Evolutionary conservation across 495 filamentous ascomycete genomes (phyloP).

Genomic region (Aeminium ludgeri): DNA sequence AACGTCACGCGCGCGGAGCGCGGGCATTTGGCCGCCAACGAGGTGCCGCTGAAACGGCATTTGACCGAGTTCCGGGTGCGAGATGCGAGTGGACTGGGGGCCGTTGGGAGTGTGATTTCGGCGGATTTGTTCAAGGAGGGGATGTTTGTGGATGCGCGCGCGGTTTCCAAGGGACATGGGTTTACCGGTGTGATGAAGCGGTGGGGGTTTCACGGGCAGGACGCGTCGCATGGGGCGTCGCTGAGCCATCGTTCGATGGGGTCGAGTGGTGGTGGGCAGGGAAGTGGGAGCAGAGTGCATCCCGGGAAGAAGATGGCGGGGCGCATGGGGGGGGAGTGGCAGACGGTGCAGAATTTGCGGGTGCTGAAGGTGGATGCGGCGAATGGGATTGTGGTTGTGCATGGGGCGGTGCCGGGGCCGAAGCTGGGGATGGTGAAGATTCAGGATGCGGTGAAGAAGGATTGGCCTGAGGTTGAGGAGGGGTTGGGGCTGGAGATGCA

Average conservation of each 20-base stretch:
- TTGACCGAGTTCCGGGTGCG: conserved; percentile 74
- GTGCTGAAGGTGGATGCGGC: conserved; percentile 71
- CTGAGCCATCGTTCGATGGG: conserved; percentile 81
- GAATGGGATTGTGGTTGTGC: conserved; percentile 74
- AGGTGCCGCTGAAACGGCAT: conserved; percentile 62
- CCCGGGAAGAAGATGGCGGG: conserved; percentile 97
- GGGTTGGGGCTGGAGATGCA: conserved; percentile 4
- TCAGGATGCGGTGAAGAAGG: conserved; percentile 84
- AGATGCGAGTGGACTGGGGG: conserved; percentile 50
- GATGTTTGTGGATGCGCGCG: conserved; percentile 74
- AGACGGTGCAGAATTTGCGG: conserved; percentile 78
- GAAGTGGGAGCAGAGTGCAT: conserved; percentile 75
- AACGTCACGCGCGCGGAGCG: conserved; percentile 67
- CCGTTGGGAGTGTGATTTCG: conserved; percentile 52
- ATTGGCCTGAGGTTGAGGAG: conserved; percentile 43
- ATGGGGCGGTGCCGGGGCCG: conserved; percentile 69
- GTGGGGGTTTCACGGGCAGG: conserved; percentile 73
- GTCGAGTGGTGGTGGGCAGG: conserved; percentile 71
- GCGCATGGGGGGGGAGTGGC: conserved; percentile 73
- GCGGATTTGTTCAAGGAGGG: conserved; percentile 82
- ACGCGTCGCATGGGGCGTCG: conserved; percentile 85
- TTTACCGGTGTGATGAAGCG: conserved; percentile 97
- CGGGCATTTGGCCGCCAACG: conserved; percentile 66
- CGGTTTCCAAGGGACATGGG: conserved; percentile 65
- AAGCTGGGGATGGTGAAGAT: conserved; percentile 69